Percentiles rank a stretch among this genome's conserved stretches.
Evolutionary conservation across 345 rosid genomes (phyloP).

Genomic region (Euphorbia pulcherrima): DNA sequence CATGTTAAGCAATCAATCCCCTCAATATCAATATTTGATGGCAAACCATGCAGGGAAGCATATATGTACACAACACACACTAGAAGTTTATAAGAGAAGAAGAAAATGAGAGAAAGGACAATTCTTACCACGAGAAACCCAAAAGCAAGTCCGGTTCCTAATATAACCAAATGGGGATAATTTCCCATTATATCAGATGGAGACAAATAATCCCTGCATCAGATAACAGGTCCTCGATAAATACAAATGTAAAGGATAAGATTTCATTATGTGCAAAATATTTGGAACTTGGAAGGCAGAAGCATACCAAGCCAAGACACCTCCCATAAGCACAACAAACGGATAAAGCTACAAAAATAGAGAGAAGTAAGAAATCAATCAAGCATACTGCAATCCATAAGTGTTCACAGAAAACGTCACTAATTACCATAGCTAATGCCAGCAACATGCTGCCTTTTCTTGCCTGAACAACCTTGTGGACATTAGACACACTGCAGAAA

Average conservation of each 20-base stretch:
- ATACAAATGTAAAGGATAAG: constrained; percentile 4
- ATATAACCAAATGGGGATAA: constrained; percentile 80
- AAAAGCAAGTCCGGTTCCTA: constrained; percentile 98
- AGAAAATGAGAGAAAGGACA: background rate
- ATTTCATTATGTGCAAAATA: constrained; percentile 1
- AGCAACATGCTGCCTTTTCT: constrained; percentile 83
- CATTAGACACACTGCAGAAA: constrained; percentile 58
- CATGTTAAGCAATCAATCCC: background rate
- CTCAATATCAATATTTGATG: background rate
- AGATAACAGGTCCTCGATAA: constrained; percentile 15
- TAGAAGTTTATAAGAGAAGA: background rate
- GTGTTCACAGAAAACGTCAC: constrained; percentile 6
- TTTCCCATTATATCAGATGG: constrained; percentile 69
- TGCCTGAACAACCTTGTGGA: constrained; percentile 70
- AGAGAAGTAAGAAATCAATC: constrained; percentile 15
- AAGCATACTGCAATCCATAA: constrained; percentile 6
- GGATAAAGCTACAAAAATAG: constrained; percentile 69
- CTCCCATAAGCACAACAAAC: constrained; percentile 62
- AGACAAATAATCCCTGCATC: constrained; percentile 69
- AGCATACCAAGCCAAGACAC: constrained; percentile 76
- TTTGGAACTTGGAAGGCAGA: constrained; percentile 1
- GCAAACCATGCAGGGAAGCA: background rate
- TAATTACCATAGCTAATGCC: constrained; percentile 86
- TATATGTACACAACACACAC: background rate
- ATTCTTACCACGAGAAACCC: constrained; percentile 96